Percentiles rank a stretch among this genome's conserved stretches.
Evolutionary conservation across 345 rosid genomes (phyloP).

Genomic region (Cochlearia excelsa): DNA sequence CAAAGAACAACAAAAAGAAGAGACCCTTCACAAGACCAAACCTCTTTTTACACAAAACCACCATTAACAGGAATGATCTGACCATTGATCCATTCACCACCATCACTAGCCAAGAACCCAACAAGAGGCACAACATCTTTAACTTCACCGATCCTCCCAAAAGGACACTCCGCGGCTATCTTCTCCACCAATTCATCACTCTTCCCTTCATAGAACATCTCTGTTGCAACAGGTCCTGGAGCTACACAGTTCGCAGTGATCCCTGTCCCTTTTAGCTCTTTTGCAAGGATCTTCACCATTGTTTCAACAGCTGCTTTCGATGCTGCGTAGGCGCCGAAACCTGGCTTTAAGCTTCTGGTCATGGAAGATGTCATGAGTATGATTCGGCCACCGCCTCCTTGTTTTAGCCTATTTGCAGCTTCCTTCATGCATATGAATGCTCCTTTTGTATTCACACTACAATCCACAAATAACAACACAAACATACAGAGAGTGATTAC

Average conservation of each 20-base stretch:
- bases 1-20: no score
- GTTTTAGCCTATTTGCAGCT: slow-evolving; percentile 45
- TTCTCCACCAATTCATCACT: slow-evolving; percentile 36
- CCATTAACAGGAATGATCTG: slow-evolving; percentile 49
- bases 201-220: slow-evolving; percentile 47
- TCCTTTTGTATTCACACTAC: slow-evolving; percentile 47
- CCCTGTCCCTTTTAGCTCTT: slow-evolving; percentile 50
- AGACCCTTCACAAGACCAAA: no score
- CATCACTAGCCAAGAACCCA: slow-evolving; percentile 53
- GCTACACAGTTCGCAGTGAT: slow-evolving; percentile 55
- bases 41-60: slow-evolving; percentile 2
- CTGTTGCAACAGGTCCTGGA: slow-evolving; percentile 53
- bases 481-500: no score
- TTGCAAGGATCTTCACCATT: slow-evolving; percentile 49
- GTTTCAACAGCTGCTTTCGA: slow-evolving; percentile 50
- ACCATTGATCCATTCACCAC: slow-evolving; percentile 51
- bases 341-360: slow-evolving; percentile 35
- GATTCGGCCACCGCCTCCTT: slow-evolving; percentile 44
- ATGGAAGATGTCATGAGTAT: slow-evolving; percentile 40
- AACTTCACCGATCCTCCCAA: slow-evolving; percentile 44
- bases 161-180: slow-evolving; percentile 36
- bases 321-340: slow-evolving; percentile 41
- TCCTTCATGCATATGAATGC: slow-evolving; percentile 47
- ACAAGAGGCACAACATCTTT: slow-evolving; percentile 47
- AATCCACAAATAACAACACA: not conserved